Percentiles rank a stretch among this genome's conserved stretches.
phyloP scores from a whole-genome alignment of 2,329 filamentous ascomycete genomes.

The Neoscytalidium dimidiatum region DNA sequence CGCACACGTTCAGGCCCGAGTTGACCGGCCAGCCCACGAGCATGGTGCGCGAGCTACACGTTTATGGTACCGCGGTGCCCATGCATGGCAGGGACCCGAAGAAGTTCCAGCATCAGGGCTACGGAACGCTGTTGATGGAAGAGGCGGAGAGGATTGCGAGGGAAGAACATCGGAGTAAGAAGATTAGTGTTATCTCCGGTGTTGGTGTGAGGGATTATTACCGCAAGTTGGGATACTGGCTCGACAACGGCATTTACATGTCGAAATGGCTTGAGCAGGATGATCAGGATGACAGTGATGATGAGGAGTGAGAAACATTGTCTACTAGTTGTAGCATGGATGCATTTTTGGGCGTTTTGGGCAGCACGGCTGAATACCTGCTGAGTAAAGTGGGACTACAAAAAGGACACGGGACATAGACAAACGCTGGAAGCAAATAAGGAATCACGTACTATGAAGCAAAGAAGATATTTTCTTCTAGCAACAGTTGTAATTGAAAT shows the following conservation, averaged over 20 bases:
- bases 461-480: no score
- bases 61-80: conserved; percentile 96
- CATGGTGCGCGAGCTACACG: conserved; percentile 90
- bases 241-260: conserved; percentile 64
- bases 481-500: no score
- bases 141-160: conserved; percentile 94
- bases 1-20: conserved; percentile 90
- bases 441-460: no score
- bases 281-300: conserved; percentile 10
- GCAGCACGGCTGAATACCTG: not conserved
- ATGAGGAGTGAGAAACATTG: not conserved
- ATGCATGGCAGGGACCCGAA: conserved; percentile 92
- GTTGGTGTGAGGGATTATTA: conserved; percentile 97
- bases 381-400: not conserved
- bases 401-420: not conserved
- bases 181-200: conserved; percentile 97
- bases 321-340: not conserved
- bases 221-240: conserved; percentile 79
- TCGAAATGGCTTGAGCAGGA: conserved; percentile 36
- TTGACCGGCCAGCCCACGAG: conserved; percentile 84
- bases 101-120: conserved; percentile 98
- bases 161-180: conserved; percentile 89
- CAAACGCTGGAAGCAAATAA: not conserved
- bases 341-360: not conserved
- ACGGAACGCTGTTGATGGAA: conserved; percentile 95